phyloP scores from a whole-genome alignment of 768 basidiomycete genomes.

The Boletus pseudo-olivaceus region DNA sequence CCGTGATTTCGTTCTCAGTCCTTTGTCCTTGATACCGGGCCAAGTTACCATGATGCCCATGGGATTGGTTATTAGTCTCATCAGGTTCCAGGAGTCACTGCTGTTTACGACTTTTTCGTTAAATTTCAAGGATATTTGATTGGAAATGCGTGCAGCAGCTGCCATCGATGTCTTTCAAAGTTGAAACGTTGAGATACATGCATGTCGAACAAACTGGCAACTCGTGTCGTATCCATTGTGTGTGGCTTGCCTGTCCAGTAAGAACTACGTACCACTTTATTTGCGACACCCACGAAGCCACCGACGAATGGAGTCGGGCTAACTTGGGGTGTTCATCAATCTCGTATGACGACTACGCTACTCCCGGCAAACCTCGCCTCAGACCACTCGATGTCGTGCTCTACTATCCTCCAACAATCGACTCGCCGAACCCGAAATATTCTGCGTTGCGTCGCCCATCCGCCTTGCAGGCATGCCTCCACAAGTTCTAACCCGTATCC shows the following conservation, averaged over 20 bases:
- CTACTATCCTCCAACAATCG: conserved; percentile 2
- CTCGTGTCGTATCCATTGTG: not conserved
- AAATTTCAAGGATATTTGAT: no score
- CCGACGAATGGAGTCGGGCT: not conserved
- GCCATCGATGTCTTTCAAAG: not conserved
- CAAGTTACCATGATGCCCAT: not conserved
- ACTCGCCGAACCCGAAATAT: conserved; percentile 2
- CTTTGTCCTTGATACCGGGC: not conserved
- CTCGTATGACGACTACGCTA: not conserved
- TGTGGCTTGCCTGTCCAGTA: not conserved
- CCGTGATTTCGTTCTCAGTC: not conserved
- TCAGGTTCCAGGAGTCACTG: not conserved
- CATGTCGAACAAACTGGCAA: not conserved
- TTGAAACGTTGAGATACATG: not conserved
- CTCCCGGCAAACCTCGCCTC: not conserved
- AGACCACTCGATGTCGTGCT: conserved; percentile 8
- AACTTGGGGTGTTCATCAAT: not conserved
- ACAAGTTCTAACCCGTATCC: conserved; percentile 40
- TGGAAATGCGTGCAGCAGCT: not conserved
- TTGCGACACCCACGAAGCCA: not conserved
- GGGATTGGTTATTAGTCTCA: not conserved
- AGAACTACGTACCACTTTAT: no score
- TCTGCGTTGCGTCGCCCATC: conserved; percentile 1
- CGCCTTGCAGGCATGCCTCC: conserved; percentile 16
- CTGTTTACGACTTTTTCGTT: not conserved